These are phyloP conservation scores for Periconia macrospinosa DNA, from an alignment of 2,329 filamentous ascomycete genomes.

Conservation along the genomic window DNA sequence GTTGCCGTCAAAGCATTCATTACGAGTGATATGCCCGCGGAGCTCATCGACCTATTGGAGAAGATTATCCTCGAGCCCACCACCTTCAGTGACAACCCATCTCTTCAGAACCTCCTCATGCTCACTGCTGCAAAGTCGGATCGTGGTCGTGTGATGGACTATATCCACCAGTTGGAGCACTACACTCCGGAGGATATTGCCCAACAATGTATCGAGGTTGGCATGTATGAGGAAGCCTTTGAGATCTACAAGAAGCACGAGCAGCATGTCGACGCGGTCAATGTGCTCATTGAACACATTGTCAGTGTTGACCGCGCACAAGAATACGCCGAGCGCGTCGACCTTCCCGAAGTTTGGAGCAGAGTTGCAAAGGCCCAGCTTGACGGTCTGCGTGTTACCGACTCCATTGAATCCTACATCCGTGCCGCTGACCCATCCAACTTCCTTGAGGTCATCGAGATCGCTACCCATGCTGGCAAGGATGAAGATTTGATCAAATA, in stretches of 20 bases:
- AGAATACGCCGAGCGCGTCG: slow-evolving; percentile 91
- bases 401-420: slow-evolving; percentile 96
- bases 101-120: slow-evolving; percentile 93
- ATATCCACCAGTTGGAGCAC: slow-evolving; percentile 86
- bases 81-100: slow-evolving; percentile 95
- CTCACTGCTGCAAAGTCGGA: slow-evolving; percentile 97
- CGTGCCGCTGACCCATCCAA: slow-evolving; percentile 91
- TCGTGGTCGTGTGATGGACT: slow-evolving; percentile 91
- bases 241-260: slow-evolving; percentile 98
- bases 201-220: slow-evolving; percentile 88
- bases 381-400: slow-evolving; percentile 87
- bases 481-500: slow-evolving; percentile 97
- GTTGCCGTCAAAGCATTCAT: slow-evolving; percentile 93
- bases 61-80: slow-evolving; percentile 99
- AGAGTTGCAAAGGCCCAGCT: slow-evolving; percentile 97
- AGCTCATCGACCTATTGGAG: slow-evolving; percentile 95
- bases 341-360: slow-evolving; percentile 95
- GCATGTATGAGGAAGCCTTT: slow-evolving; percentile 94
- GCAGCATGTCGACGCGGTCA: slow-evolving; percentile 82
- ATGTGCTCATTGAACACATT: slow-evolving; percentile 92
- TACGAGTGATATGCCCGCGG: slow-evolving; percentile 83
- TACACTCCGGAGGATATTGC: slow-evolving; percentile 95
- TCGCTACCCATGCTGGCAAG: slow-evolving; percentile 91
- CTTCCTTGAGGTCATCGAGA: slow-evolving; percentile 94
- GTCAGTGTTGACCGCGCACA: slow-evolving; percentile 98